Evolutionary conservation across 2,329 filamentous ascomycete genomes (phyloP).

Genomic region (Sclerotinia glacialis): DNA sequence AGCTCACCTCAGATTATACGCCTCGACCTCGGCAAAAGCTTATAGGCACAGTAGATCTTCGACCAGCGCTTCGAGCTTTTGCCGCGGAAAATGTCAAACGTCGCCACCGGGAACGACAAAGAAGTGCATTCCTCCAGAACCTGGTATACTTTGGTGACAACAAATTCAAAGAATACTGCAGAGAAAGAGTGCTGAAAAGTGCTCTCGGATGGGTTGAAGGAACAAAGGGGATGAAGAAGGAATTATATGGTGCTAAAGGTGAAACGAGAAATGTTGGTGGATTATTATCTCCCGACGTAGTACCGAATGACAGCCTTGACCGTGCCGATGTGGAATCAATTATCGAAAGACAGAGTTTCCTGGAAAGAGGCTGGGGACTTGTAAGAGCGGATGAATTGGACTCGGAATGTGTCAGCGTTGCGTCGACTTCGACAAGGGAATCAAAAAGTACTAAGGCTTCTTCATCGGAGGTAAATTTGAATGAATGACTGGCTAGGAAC

Average conservation of each 20-base stretch:
- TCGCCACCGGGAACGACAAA: conserved; percentile 30
- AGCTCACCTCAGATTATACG: neutral
- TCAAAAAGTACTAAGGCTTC: conserved; percentile 1
- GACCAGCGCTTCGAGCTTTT: conserved; percentile 23
- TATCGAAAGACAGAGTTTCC: conserved; percentile 17
- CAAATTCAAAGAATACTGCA: conserved; percentile 31
- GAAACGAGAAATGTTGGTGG: conserved; percentile 20
- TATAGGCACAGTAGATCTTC: conserved; percentile 8
- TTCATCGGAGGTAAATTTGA: neutral
- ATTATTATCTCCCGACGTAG: neutral
- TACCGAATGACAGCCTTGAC: neutral
- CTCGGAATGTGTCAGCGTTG: conserved; percentile 19
- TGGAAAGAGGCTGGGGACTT: conserved; percentile 18
- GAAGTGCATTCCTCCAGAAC: conserved; percentile 33
- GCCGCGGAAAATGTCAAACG: conserved; percentile 33
- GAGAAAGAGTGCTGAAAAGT: conserved; percentile 30
- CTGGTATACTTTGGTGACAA: conserved; percentile 34
- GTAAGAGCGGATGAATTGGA: conserved; percentile 12
- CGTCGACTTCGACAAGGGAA: neutral
- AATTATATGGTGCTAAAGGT: conserved; percentile 15
- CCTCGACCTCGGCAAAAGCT: neutral
- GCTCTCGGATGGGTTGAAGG: conserved; percentile 31
- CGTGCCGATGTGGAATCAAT: conserved; percentile 7
- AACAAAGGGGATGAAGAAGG: conserved; percentile 15
- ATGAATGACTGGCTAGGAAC: neutral